Conservation (phyloP, 2,329 filamentous ascomycete genomes). For the Colletotrichum chlorophyti region DNA sequence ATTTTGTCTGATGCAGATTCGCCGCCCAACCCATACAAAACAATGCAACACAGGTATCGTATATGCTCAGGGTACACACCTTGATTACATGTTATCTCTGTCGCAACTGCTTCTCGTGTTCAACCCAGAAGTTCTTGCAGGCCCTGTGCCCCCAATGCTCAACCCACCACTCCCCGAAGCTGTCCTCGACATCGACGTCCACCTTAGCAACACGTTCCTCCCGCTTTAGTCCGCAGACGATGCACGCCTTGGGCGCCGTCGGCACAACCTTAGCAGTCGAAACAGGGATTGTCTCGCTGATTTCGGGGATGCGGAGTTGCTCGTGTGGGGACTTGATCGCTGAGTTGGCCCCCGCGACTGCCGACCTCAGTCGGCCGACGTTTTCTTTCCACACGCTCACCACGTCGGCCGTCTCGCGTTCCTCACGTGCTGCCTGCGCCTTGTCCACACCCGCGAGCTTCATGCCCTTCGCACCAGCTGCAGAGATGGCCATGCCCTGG, state of each 20-base stretch:
- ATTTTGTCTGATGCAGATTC: too few relatives aligned
- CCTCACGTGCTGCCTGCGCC: conserved; percentile 80
- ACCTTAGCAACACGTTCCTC: conserved; percentile 82
- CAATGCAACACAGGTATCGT: conserved; percentile 14
- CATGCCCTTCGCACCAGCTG: conserved; percentile 82
- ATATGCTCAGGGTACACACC: conserved; percentile 9
- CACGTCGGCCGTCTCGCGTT: conserved; percentile 83
- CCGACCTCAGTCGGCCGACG: conserved; percentile 75
- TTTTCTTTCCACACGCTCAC: conserved; percentile 77
- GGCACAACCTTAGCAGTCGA: conserved; percentile 75
- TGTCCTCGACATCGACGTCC: conserved; percentile 81
- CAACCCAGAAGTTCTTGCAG: conserved; percentile 86
- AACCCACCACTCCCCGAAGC: conserved; percentile 96
- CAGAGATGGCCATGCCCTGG: conserved; percentile 88
- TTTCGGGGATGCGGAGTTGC: conserved; percentile 68
- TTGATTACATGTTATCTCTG: conserved; percentile 62
- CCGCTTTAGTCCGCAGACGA: conserved; percentile 86
- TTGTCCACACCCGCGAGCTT: conserved; percentile 89
- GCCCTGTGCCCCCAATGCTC: conserved; percentile 84
- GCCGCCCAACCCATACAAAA: neutral
- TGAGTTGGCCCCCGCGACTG: conserved; percentile 70
- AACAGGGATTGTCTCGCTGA: conserved; percentile 73
- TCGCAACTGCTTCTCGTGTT: conserved; percentile 73
- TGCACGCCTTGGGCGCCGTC: conserved; percentile 76
- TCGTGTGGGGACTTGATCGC: conserved; percentile 38